These are phyloP conservation scores for Ophiocordyceps polyrhachis-furcata DNA, from an alignment of 2,329 filamentous ascomycete genomes.

Conservation along the genomic window DNA sequence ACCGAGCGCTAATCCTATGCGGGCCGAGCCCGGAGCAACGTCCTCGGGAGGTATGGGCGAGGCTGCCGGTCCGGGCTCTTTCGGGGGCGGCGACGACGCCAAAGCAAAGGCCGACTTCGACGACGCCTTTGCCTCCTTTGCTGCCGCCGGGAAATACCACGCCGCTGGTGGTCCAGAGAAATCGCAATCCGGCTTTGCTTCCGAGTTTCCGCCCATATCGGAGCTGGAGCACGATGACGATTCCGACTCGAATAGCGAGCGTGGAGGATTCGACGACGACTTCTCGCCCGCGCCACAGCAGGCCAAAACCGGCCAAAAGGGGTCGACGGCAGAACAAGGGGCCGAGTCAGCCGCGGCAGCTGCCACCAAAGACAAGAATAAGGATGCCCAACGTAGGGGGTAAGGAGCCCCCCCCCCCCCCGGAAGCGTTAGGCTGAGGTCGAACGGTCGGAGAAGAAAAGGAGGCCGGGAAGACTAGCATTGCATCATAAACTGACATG, in stretches of 20 bases:
- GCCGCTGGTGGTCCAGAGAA: conserved; percentile 22
- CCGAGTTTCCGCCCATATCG: conserved; percentile 88
- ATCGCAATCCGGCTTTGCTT: conserved; percentile 35
- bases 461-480: neutral
- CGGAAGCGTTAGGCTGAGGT: no score
- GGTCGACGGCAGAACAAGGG: neutral
- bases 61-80: conserved; percentile 20
- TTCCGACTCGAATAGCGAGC: conserved; percentile 62
- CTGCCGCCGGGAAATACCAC: conserved; percentile 30
- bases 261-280: conserved; percentile 82
- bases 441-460: neutral
- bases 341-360: neutral
- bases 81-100: conserved; percentile 28
- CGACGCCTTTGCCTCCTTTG: conserved; percentile 64
- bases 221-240: conserved; percentile 67
- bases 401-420: neutral
- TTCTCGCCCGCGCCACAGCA: conserved; percentile 50
- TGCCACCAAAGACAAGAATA: neutral
- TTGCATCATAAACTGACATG: conserved; percentile 2
- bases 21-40: conserved; percentile 6
- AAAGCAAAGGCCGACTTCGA: conserved; percentile 70
- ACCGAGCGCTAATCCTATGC: conserved; percentile 10
- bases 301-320: conserved; percentile 12
- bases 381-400: neutral
- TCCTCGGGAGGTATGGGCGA: conserved; percentile 6